These are phyloP conservation scores for Hibiscus mutabilis DNA, from an alignment of 345 rosid genomes.

Conservation along the genomic window DNA sequence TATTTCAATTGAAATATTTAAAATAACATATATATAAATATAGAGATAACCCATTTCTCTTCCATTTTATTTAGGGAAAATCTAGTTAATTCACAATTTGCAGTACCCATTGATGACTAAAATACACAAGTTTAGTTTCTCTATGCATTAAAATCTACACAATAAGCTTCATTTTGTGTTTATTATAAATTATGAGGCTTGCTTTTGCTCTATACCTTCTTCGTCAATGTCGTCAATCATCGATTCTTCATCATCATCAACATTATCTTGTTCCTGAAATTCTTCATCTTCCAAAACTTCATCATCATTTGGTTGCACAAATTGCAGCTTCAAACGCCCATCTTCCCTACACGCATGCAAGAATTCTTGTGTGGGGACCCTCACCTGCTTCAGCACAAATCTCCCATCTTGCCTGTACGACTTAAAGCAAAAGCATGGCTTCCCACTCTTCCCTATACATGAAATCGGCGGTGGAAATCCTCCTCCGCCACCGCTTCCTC, in stretches of 20 bases:
- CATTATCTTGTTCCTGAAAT: conserved; percentile 16
- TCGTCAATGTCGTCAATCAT: too few species aligned
- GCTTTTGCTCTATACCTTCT: neutral
- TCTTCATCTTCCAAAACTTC: conserved; percentile 36
- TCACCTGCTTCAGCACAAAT: conserved; percentile 70
- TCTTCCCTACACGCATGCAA: conserved; percentile 71
- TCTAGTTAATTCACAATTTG: neutral
- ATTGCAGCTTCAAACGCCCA: conserved; percentile 68
- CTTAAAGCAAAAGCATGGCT: conserved; percentile 67
- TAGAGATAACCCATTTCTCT: too few species aligned
- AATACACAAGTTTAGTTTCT: neutral
- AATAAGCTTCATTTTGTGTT: neutral
- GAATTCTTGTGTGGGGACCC: conserved; percentile 61
- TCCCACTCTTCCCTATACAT: conserved; percentile 50
- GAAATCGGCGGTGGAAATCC: conserved; percentile 83
- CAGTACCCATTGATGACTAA: neutral
- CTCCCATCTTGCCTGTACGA: conserved; percentile 73
- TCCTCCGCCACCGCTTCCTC: conserved; percentile 12
- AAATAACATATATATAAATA: too few species aligned
- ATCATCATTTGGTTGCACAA: conserved; percentile 60
- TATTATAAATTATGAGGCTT: neutral
- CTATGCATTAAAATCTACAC: neutral
- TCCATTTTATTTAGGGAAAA: too few species aligned
- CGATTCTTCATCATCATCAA: conserved; percentile 6
- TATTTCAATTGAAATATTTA: too few species aligned